phyloP scores from a whole-genome alignment of 371 early-diverging fungal genomes.

The Mortierella sp. region DNA sequence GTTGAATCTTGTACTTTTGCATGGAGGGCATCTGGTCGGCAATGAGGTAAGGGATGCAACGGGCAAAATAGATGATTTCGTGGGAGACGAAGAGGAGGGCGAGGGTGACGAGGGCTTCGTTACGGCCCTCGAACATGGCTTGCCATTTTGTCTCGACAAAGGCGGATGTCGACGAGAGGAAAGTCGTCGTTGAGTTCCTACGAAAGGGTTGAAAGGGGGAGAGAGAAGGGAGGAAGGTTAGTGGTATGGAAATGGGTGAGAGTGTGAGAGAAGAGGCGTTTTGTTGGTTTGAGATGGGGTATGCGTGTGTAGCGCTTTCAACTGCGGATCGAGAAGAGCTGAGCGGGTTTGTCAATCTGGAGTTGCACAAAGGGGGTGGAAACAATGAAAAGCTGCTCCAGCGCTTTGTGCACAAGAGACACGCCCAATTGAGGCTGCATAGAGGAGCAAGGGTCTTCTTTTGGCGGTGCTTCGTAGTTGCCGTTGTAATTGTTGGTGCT shows the following conservation, averaged over 20 bases:
- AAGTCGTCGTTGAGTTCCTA: slow-evolving; percentile 49
- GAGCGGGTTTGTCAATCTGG: not conserved
- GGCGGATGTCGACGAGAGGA: slow-evolving; percentile 26
- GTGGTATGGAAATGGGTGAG: not conserved
- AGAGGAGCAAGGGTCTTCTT: not conserved
- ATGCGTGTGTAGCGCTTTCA: not conserved
- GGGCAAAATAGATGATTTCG: slow-evolving; percentile 85
- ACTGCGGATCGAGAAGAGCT: not conserved
- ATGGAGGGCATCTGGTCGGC: slow-evolving; percentile 80
- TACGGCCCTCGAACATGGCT: slow-evolving; percentile 73
- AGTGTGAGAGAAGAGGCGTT: not conserved
- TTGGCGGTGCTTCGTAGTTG: not conserved
- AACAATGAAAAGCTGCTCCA: not conserved
- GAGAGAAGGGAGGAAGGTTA: not conserved
- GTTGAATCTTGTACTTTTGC: slow-evolving; percentile 89
- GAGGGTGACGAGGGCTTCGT: slow-evolving; percentile 78
- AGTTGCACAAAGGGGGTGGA: not conserved
- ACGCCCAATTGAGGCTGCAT: not conserved
- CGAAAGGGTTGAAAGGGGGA: not conserved
- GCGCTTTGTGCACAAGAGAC: not conserved
- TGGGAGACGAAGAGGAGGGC: slow-evolving; percentile 78
- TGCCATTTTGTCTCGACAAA: slow-evolving; percentile 69
- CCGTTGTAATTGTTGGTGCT: not conserved
- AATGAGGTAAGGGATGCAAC: slow-evolving; percentile 80
- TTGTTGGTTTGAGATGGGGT: not conserved